Conservation (phyloP, 2,329 filamentous ascomycete species). For the Metarhizium sp. region DNA sequence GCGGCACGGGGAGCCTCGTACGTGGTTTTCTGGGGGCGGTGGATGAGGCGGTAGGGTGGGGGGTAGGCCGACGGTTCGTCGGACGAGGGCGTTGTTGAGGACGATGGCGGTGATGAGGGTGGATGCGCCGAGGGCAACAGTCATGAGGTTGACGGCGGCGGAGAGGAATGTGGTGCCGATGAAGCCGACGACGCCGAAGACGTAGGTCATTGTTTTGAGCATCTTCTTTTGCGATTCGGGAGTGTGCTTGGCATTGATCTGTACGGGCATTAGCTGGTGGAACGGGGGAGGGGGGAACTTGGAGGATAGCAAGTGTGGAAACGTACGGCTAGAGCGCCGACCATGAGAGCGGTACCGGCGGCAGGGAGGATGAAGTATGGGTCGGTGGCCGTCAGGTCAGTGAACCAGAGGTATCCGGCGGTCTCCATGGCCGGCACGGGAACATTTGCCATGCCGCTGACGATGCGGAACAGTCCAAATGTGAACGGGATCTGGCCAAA, state of each 20-base stretch:
- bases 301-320: background rate
- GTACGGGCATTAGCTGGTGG: background rate
- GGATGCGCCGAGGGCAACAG: constrained; percentile 29
- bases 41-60: constrained; percentile 15
- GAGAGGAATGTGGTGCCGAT: constrained; percentile 37
- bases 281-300: background rate
- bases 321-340: constrained; percentile 43
- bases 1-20: constrained; percentile 27
- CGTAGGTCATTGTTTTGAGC: constrained; percentile 31
- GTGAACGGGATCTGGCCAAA: constrained; percentile 54
- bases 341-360: constrained; percentile 46
- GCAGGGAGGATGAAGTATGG: constrained; percentile 69
- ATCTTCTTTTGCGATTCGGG: constrained; percentile 24
- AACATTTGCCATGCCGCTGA: constrained; percentile 63
- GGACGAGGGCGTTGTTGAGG: constrained; percentile 28
- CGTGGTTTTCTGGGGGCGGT: constrained; percentile 8
- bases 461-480: constrained; percentile 70
- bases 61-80: constrained; percentile 28
- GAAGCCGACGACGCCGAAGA: constrained; percentile 35
- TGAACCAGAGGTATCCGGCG: constrained; percentile 69
- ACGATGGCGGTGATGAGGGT: constrained; percentile 26
- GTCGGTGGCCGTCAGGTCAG: constrained; percentile 66
- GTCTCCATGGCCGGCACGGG: constrained; percentile 71
- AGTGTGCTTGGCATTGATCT: constrained; percentile 27
- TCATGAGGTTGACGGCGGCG: constrained; percentile 39